A percentile compares a stretch with the other conserved stretches of the same genome.
Evolutionary conservation across 768 basidiomycete genomes (phyloP).

Genomic region (Tulasnella sp.): DNA sequence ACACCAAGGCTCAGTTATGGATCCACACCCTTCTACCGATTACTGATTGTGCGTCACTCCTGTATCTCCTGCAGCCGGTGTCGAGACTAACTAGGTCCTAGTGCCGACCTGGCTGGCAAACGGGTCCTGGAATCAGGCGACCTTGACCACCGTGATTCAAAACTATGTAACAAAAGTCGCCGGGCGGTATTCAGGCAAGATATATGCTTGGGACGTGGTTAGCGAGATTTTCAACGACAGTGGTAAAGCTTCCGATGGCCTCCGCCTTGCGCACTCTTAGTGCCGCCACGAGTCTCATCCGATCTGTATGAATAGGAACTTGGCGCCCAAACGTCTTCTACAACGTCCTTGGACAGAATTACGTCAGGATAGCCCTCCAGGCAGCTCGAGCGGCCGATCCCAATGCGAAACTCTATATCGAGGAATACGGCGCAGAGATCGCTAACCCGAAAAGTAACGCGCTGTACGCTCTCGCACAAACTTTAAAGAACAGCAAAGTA

Average conservation of each 20-base stretch:
- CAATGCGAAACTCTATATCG: conserved; percentile 18
- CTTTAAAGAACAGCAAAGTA: conserved; percentile 46
- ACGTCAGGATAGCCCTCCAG: neutral
- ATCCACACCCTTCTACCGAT: conserved; percentile 11
- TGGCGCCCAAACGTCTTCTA: conserved; percentile 54
- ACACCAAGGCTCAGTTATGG: neutral
- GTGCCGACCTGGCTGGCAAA: conserved; percentile 22
- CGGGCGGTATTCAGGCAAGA: conserved; percentile 4
- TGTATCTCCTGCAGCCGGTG: neutral
- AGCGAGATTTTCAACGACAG: conserved; percentile 20
- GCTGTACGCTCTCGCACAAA: conserved; percentile 52
- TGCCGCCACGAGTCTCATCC: neutral
- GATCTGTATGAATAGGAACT: conserved; percentile 38
- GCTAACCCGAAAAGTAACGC: conserved; percentile 54
- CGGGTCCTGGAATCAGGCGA: conserved; percentile 22
- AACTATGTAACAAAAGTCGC: conserved; percentile 44
- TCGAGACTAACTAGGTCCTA: neutral
- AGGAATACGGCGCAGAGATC: conserved; percentile 18
- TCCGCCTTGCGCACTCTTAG: neutral
- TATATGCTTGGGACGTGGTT: conserved; percentile 14
- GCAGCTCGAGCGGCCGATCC: conserved; percentile 25
- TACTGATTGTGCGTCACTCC: neutral
- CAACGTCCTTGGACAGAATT: conserved; percentile 45
- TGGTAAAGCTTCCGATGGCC: neutral
- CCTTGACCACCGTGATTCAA: conserved; percentile 42